Evolutionary conservation across 257 asterid genomes (phyloP), one percentile per base, ranked within the genome.

Genomic region (Solanum okadae): DNA sequence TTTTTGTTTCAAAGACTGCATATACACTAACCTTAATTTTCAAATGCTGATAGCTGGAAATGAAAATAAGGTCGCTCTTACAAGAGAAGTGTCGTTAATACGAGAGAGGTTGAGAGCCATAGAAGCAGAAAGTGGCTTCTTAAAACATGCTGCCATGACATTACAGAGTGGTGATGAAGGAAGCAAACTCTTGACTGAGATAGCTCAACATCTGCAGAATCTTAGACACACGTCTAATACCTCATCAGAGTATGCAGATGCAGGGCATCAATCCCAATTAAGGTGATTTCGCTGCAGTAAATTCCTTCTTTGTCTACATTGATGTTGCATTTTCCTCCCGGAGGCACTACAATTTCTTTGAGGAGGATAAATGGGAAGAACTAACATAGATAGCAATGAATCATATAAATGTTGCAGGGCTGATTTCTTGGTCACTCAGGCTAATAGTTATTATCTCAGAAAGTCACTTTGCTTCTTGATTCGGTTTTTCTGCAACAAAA

Each of bases 131-230:
- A 93, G 93, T 87, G 95, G 92, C 35, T 94, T 94, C 90, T 93
- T 95, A 86, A 95, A 95, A 91, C 98, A 96, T 65, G 94, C 96
- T 11, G 95, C 97, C 10, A 93, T 93, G 98, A 93, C 95, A 38
- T 44, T 95, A 86, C 99, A 96, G 85, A 91, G 91, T 86, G 95
- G 95, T 35, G 93, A 90, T 8, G 98, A 95, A 61, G 99, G 97
- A 27, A 92, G 92, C 63, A 94, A 93, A 37, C 93, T 97, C 44
- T 92, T 97, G 93, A 90, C 87, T 16, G 98, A 97, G 90, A 97
- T 97, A 89, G 98, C 98, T 91, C 94, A 95, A 85, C 93, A 94
- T 90, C 93, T 97, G 3, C 91, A 94, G 61, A 90, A 90, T 59
- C 95, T 94, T 34, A 90, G 98, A 82, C 90, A 83, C 73, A 61